Evolutionary conservation across 108 stramenopile species (phyloP), one percentile per base, ranked within the genome.

Genomic region (Hondaea fermentalgiana): DNA sequence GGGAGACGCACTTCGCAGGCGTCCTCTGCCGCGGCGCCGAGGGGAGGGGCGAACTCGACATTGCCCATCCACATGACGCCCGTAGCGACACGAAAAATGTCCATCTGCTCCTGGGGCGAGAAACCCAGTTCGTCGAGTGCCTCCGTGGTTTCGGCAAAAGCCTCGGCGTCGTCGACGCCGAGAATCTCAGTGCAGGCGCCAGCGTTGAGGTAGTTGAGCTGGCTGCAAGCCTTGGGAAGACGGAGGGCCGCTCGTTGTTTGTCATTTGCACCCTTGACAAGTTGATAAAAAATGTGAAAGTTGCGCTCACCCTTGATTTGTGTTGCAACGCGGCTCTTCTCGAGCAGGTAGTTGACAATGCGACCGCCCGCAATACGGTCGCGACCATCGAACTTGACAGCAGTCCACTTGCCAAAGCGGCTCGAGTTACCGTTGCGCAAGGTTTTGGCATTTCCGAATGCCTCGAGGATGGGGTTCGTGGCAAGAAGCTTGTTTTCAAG

Each of bases 381-480:
- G 76, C 49, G 4, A 12, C 12, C 55, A 51, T 89, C 51, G 10
- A 89, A 92, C 23, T 91, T 47, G 17, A 92, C 87, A 5, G 53
- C 88, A 55, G 89, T 89, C 69, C 60, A 91, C 89, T 91, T 91
- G 44, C 91, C 91, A 57, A 91, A 91, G 47, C 91, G 57, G 47
- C 49, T 55, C 83, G 89, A 89, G 87, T 91, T 91, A 25, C 89
- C 45, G 60, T 91, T 91, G 19, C 72, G 29, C 5, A 99, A 92
- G 5, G 99, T 99, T 88, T 97, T 96, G 91, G 99, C 99, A 90
- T 99, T 99, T 17, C 99, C 99, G 91, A 99, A 99, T 17, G 98
- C 97, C 93, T 99, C 99, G 60, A 99, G 89, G 47, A 99, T 96
- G 49, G 99, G 99, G 91, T 99, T 99, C n/a, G 97, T 95, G 88